phyloP scores from a whole-genome alignment of 2,329 filamentous ascomycete species.

The Apiospora saccharicola region DNA sequence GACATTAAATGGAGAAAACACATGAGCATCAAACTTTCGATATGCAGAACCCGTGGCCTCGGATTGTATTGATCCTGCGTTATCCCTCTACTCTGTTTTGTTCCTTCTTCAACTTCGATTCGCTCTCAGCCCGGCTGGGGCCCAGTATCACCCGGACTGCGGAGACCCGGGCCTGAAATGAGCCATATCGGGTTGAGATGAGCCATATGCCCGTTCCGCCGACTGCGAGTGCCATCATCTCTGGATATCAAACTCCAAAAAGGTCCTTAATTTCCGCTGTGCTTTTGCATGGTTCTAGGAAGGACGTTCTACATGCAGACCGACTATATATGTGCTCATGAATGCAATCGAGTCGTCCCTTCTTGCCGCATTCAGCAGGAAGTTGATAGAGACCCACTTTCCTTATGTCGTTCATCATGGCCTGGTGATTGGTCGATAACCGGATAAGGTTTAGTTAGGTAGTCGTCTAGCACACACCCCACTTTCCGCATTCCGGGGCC shows the following conservation, averaged over 20 bases:
- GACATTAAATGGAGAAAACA: background rate
- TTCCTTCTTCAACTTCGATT: background rate
- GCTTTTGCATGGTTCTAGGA: background rate
- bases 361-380: constrained; percentile 1
- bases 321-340: background rate
- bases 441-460: constrained; percentile 2
- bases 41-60: background rate
- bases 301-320: too few species aligned
- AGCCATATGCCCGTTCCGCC: background rate
- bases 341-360: background rate
- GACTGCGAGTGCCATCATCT: background rate
- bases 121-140: background rate
- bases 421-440: background rate
- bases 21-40: background rate
- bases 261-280: background rate
- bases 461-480: background rate
- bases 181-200: background rate
- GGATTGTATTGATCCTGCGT: background rate
- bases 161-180: background rate
- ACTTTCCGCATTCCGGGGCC: background rate
- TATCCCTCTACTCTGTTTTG: background rate
- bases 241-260: background rate
- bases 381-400: background rate
- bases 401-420: background rate
- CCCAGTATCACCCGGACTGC: background rate